phyloP scores from a whole-genome alignment of 257 asterid genomes.

The Prunella vulgaris region DNA sequence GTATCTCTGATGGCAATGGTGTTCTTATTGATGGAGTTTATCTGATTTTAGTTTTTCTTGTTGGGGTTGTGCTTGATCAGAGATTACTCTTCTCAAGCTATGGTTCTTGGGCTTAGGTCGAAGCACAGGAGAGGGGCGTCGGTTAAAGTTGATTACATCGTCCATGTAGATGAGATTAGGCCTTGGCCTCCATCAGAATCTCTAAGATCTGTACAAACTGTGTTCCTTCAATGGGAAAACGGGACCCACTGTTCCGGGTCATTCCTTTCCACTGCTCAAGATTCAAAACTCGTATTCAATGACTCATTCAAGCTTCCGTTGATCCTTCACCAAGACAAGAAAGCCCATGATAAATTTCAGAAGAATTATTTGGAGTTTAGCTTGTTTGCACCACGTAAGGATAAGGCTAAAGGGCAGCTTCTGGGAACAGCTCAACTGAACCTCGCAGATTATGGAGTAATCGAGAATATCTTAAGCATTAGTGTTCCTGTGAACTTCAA shows the following conservation, averaged over 20 bases:
- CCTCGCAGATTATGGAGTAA: slow-evolving; percentile 71
- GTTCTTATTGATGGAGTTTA: slow-evolving; percentile 7
- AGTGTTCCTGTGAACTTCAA: slow-evolving; percentile 49
- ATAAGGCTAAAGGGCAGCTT: slow-evolving; percentile 64
- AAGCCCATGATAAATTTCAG: slow-evolving; percentile 50
- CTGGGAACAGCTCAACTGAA: slow-evolving; percentile 65
- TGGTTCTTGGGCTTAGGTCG: slow-evolving; percentile 85
- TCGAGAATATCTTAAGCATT: slow-evolving; percentile 39
- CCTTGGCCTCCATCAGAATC: slow-evolving; percentile 94
- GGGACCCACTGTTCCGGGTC: slow-evolving; percentile 65
- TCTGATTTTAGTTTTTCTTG: slow-evolving; percentile 12
- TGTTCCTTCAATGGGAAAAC: slow-evolving; percentile 75
- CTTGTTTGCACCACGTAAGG: slow-evolving; percentile 61
- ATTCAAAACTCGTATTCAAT: slow-evolving; percentile 43
- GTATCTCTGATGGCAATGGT: not conserved
- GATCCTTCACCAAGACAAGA: slow-evolving; percentile 48
- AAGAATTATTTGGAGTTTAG: slow-evolving; percentile 69
- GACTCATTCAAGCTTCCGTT: slow-evolving; percentile 61
- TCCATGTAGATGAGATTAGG: slow-evolving; percentile 62
- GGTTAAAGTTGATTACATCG: slow-evolving; percentile 42
- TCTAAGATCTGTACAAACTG: slow-evolving; percentile 58
- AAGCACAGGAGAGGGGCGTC: slow-evolving; percentile 54
- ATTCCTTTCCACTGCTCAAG: slow-evolving; percentile 40
- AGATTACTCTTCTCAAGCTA: slow-evolving; percentile 33
- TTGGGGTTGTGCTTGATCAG: slow-evolving; percentile 22